These are phyloP conservation scores for Neofusicoccum ribis DNA, from an alignment of 2,329 filamentous ascomycete genomes.

Conservation along the genomic window DNA sequence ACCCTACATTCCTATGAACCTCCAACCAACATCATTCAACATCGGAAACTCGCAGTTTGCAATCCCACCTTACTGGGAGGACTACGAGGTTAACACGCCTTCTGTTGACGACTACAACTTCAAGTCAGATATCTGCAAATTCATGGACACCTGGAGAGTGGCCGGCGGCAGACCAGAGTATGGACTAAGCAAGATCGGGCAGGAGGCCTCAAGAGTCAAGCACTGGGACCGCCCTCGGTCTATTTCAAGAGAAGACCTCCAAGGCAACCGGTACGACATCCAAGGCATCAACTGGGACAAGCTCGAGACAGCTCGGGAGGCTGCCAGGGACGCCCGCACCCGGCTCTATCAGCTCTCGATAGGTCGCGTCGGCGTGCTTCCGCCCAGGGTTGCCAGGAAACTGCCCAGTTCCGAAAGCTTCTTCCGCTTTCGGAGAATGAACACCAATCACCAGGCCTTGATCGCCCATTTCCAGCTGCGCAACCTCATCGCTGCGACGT, in stretches of 20 bases:
- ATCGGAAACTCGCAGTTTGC: slow-evolving; percentile 15
- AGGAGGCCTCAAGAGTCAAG: slow-evolving; percentile 13
- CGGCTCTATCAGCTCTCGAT: slow-evolving; percentile 5
- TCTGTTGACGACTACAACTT: slow-evolving; percentile 18
- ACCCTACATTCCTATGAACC: slow-evolving; percentile 3
- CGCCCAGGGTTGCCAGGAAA: background rate
- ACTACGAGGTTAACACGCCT: slow-evolving; percentile 16
- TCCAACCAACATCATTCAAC: slow-evolving; percentile 3
- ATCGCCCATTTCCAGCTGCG: slow-evolving; percentile 61
- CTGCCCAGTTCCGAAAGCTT: slow-evolving; percentile 46
- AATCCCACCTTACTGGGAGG: slow-evolving; percentile 9
- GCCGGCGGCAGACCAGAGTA: slow-evolving; percentile 2
- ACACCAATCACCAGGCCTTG: slow-evolving; percentile 50
- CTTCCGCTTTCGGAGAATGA: slow-evolving; percentile 52
- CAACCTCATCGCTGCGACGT: slow-evolving; percentile 56
- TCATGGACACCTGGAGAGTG: slow-evolving; percentile 19
- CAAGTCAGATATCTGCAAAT: slow-evolving; percentile 22
- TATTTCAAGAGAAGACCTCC: slow-evolving; percentile 33
- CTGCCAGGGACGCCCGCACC: slow-evolving; percentile 9
- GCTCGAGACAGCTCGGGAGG: slow-evolving; percentile 31
- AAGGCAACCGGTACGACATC: slow-evolving; percentile 37
- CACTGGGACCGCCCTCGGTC: slow-evolving; percentile 26
- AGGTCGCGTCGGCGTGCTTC: background rate
- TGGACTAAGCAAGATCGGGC: background rate
- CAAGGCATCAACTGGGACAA: slow-evolving; percentile 41